A percentile compares a stretch with the other conserved stretches of the same genome.
Conservation (phyloP, 2,329 filamentous ascomycete species). For the Anisogramma anomala region DNA sequence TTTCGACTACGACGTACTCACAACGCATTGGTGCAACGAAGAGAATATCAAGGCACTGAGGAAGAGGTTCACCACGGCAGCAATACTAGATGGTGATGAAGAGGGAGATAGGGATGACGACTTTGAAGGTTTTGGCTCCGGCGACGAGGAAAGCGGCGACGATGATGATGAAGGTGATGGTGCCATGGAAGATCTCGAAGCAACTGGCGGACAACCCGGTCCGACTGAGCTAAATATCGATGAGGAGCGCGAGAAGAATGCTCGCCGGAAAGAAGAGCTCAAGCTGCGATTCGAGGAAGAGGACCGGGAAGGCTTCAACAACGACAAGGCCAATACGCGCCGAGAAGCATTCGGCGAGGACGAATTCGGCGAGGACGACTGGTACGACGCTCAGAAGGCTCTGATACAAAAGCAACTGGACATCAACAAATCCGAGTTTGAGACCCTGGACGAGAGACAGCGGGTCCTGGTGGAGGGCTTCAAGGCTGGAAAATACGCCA, state of each 20-base stretch:
- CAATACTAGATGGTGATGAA: slow-evolving; percentile 42
- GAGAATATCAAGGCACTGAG: slow-evolving; percentile 67
- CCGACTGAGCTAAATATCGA: slow-evolving; percentile 48
- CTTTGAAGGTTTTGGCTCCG: slow-evolving; percentile 22
- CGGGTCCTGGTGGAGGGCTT: slow-evolving; percentile 78
- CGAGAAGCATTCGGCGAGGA: slow-evolving; percentile 57
- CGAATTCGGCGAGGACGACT: slow-evolving; percentile 93
- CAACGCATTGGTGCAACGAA: slow-evolving; percentile 72
- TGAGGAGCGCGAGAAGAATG: slow-evolving; percentile 82
- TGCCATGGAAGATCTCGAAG: slow-evolving; percentile 59
- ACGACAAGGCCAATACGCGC: slow-evolving; percentile 70
- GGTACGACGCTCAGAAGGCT: slow-evolving; percentile 96
- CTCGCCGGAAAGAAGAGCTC: slow-evolving; percentile 84
- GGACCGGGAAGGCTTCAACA: slow-evolving; percentile 89
- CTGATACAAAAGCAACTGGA: slow-evolving; percentile 88
- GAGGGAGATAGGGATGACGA: slow-evolving; percentile 30
- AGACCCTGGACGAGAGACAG: slow-evolving; percentile 72
- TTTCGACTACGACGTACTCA: slow-evolving; percentile 70
- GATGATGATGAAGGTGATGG: slow-evolving; percentile 41
- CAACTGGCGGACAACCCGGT: slow-evolving; percentile 53
- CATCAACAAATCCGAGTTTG: slow-evolving; percentile 93
- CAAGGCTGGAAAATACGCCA: slow-evolving; percentile 84
- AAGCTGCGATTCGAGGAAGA: slow-evolving; percentile 94
- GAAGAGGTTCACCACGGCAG: slow-evolving; percentile 62
- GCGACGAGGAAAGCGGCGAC: slow-evolving; percentile 35